Percentiles rank a stretch among this genome's conserved stretches.
These are phyloP conservation scores for Malassezia sympodialis DNA, from an alignment of 1,284 basidiomycete genomes.

Conservation along the genomic window DNA sequence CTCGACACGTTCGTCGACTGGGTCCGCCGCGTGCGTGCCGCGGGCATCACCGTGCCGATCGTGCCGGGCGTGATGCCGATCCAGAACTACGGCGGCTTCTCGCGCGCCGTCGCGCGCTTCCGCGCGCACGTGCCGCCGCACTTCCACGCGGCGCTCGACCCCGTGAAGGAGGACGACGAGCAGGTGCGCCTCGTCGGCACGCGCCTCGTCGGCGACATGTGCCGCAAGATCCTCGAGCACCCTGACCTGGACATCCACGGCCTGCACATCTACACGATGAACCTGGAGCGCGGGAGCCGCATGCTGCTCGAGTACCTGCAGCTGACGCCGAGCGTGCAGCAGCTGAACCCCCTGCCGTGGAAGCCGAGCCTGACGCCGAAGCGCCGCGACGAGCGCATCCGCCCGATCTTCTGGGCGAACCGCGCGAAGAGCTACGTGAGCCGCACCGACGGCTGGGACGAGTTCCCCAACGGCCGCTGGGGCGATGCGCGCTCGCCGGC, in stretches of 20 bases:
- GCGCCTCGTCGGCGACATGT: constrained; percentile 44
- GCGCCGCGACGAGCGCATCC: constrained; percentile 44
- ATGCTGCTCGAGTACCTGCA: constrained; percentile 46
- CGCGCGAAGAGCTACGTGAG: constrained; percentile 42
- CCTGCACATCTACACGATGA: constrained; percentile 48
- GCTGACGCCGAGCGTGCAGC: constrained; percentile 38
- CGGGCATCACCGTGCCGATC: constrained; percentile 78
- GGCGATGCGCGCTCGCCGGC: constrained; percentile 93
- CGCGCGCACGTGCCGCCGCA: constrained; percentile 70
- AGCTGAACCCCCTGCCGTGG: constrained; percentile 44
- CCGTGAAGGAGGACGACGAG: constrained; percentile 60
- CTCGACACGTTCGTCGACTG: constrained; percentile 71
- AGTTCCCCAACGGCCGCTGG: constrained; percentile 96
- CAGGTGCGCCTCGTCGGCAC: constrained; percentile 36
- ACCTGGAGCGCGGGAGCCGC: constrained; percentile 44
- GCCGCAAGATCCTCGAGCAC: constrained; percentile 37
- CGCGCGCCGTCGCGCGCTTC: constrained; percentile 78
- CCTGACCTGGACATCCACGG: constrained; percentile 37
- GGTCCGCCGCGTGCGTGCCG: constrained; percentile 57
- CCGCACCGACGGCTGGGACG: constrained; percentile 65
- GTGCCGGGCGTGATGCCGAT: constrained; percentile 94
- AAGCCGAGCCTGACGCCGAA: constrained; percentile 43
- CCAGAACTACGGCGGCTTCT: constrained; percentile 94
- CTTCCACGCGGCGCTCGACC: constrained; percentile 72
- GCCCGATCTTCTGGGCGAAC: constrained; percentile 48